A percentile compares a stretch with the other conserved stretches of the same genome.
phyloP scores from a whole-genome alignment of 2,329 filamentous ascomycete species.

The Exophiala sp. region DNA sequence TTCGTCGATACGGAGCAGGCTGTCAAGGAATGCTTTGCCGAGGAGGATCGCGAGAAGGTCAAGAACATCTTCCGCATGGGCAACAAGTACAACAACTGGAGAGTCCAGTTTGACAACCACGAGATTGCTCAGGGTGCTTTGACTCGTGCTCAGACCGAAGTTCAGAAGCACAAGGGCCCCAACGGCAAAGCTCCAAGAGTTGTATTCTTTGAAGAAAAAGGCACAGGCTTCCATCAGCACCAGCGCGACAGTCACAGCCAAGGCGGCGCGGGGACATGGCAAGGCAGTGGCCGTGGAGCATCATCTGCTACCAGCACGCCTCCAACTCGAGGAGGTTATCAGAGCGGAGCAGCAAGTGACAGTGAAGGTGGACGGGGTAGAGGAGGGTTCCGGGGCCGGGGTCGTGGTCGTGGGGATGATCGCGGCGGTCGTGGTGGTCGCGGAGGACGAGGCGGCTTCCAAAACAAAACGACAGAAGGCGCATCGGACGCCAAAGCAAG shows the following conservation, averaged over 20 bases:
- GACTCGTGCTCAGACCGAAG: constrained; percentile 63
- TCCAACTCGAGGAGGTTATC: constrained; percentile 67
- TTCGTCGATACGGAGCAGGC: constrained; percentile 81
- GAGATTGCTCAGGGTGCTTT: constrained; percentile 81
- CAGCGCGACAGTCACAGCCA: constrained; percentile 34
- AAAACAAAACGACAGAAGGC: constrained; percentile 57
- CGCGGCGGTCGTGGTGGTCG: constrained; percentile 55
- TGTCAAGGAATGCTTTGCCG: constrained; percentile 73
- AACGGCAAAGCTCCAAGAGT: constrained; percentile 77
- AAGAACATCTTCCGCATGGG: constrained; percentile 63
- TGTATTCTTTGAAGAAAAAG: constrained; percentile 74
- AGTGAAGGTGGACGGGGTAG: constrained; percentile 66
- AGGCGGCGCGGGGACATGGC: constrained; percentile 56
- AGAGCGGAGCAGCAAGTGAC: constrained; percentile 76
- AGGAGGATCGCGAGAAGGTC: constrained; percentile 81
- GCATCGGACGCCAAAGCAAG: constrained; percentile 41
- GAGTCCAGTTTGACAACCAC: constrained; percentile 75
- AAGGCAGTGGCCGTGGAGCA: constrained; percentile 57
- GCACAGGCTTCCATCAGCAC: constrained; percentile 40
- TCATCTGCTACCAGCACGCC: constrained; percentile 57
- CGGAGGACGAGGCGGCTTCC: constrained; percentile 56
- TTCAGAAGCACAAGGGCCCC: constrained; percentile 66
- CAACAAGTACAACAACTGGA: constrained; percentile 72
- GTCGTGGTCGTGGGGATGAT: constrained; percentile 53
- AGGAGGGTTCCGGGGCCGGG: constrained; percentile 56